phyloP scores from a whole-genome alignment of 257 asterid species.

The Solanum sitiens region DNA sequence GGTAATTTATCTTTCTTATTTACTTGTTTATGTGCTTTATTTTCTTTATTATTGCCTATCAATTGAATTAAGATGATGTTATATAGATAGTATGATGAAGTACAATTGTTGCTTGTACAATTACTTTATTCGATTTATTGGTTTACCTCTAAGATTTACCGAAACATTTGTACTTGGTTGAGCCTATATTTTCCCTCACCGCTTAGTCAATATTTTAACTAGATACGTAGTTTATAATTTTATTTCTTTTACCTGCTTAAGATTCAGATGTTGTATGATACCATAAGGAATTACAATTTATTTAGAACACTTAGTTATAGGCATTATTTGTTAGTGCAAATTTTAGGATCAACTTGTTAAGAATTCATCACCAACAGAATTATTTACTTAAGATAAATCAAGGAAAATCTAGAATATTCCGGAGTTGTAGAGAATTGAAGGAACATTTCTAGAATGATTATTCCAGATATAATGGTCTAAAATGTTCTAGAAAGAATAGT shows the following conservation, averaged over 20 bases:
- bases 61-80: neutral
- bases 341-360: neutral
- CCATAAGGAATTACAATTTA: too few species aligned
- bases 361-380: too few species aligned
- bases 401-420: too few species aligned
- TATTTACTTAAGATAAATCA: too few species aligned
- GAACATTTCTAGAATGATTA: too few species aligned
- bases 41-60: neutral
- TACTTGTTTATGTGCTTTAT: too few species aligned
- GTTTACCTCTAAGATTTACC: neutral
- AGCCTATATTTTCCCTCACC: neutral
- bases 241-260: neutral
- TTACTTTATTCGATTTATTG: too few species aligned
- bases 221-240: neutral
- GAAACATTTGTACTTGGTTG: neutral
- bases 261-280: too few species aligned
- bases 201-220: neutral
- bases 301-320: neutral
- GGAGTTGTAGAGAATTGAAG: too few species aligned
- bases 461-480: too few species aligned
- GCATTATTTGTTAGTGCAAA: neutral
- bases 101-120: neutral
- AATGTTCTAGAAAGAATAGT: too few species aligned
- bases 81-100: neutral
- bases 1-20: too few species aligned